A percentile compares a stretch with the other conserved stretches of the same genome.
These are phyloP conservation scores for Penicillium sp. DNA, from an alignment of 2,329 filamentous ascomycete species.

Conservation along the genomic window DNA sequence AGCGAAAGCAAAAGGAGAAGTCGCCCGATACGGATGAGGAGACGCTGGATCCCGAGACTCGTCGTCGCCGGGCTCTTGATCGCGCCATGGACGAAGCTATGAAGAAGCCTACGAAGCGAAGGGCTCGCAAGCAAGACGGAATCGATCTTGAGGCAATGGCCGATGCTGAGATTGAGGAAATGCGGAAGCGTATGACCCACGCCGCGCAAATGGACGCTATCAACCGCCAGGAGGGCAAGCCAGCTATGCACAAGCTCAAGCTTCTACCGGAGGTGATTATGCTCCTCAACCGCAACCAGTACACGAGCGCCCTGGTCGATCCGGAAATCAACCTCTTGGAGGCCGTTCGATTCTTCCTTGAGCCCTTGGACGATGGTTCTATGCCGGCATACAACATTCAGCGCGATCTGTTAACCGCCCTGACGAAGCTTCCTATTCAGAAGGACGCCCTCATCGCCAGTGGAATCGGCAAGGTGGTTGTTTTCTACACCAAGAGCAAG, in stretches of 20 bases:
- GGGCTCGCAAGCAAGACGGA: constrained; percentile 72
- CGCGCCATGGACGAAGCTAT: constrained; percentile 81
- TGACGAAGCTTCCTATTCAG: constrained; percentile 76
- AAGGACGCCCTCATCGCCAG: constrained; percentile 87
- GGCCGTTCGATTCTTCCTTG: constrained; percentile 93
- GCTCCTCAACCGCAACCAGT: constrained; percentile 78
- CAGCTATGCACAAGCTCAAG: constrained; percentile 87
- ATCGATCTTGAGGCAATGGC: constrained; percentile 88
- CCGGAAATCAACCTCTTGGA: constrained; percentile 93
- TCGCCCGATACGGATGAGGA: constrained; percentile 64
- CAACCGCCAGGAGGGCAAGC: constrained; percentile 70
- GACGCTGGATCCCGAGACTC: constrained; percentile 74
- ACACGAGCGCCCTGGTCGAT: constrained; percentile 78
- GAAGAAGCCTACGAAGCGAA: constrained; percentile 69
- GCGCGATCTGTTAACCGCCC: constrained; percentile 79
- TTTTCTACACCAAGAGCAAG: constrained; percentile 96
- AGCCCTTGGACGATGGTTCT: constrained; percentile 88
- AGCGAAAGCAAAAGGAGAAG: constrained; percentile 48
- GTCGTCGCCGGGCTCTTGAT: constrained; percentile 76
- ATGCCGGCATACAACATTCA: constrained; percentile 97
- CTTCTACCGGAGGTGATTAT: constrained; percentile 85
- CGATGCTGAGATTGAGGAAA: constrained; percentile 80
- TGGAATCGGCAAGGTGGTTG: constrained; percentile 90
- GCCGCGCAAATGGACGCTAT: constrained; percentile 82
- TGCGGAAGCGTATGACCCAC: constrained; percentile 84